A percentile compares a stretch with the other conserved stretches of the same genome.
These are phyloP conservation scores for Isatis lusitanica DNA, from an alignment of 441 rosid species.

Conservation along the genomic window DNA sequence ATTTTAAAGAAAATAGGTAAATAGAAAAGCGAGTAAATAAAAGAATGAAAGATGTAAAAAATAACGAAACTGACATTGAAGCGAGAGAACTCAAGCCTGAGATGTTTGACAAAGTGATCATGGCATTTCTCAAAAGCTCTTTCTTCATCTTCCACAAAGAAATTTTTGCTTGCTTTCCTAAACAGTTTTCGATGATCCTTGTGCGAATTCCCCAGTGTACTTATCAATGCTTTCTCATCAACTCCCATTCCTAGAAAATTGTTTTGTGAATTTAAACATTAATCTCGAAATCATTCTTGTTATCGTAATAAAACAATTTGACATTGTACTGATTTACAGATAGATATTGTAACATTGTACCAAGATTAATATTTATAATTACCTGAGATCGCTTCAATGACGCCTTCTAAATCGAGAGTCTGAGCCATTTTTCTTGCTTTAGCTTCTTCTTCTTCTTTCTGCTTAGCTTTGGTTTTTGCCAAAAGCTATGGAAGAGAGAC, in stretches of 20 bases:
- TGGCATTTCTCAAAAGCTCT: conserved; percentile 74
- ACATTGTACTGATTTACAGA: neutral
- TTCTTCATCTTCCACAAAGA: conserved; percentile 66
- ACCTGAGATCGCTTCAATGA: conserved; percentile 74
- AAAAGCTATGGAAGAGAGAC: conserved; percentile 18
- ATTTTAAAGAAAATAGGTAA: neutral
- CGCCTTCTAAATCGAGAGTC: conserved; percentile 45
- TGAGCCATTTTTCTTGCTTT: conserved; percentile 45
- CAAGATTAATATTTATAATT: neutral
- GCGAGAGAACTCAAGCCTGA: conserved; percentile 75
- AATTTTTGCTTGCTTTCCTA: conserved; percentile 50
- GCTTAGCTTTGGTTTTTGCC: conserved; percentile 12
- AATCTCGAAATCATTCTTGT: neutral
- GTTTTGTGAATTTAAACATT: neutral
- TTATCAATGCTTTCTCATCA: conserved; percentile 68
- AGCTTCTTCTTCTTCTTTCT: neutral
- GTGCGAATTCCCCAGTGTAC: conserved; percentile 57
- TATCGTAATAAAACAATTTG: neutral
- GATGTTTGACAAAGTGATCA: conserved; percentile 51
- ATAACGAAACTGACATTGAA: conserved; percentile 54
- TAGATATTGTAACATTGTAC: neutral
- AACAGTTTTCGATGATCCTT: conserved; percentile 52
- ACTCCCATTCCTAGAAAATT: conserved; percentile 63
- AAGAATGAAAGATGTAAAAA: neutral
- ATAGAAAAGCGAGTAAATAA: neutral